Evolutionary conservation across 768 basidiomycete species (phyloP).

Genomic region (Agaricus subrufescens): DNA sequence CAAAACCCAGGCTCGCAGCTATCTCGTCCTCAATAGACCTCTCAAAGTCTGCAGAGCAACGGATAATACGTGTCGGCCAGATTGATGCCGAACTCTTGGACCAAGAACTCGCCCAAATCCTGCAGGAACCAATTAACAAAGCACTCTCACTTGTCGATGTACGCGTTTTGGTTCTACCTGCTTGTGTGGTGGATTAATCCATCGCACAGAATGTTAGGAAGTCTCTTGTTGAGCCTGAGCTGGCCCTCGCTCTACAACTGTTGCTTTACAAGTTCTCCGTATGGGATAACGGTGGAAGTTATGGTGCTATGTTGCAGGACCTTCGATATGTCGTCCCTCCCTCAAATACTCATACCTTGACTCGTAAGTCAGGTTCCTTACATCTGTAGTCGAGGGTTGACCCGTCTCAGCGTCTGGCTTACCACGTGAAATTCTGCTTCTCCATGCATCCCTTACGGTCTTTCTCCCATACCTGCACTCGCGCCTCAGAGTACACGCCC

Average conservation of each 20-base stretch:
- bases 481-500: constrained; percentile 67
- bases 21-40: constrained; percentile 38
- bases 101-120: constrained; percentile 75
- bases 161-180: constrained; percentile 19
- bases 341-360: constrained; percentile 16
- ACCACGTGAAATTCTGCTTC: constrained; percentile 51
- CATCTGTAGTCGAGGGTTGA: constrained; percentile 9
- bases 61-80: constrained; percentile 81
- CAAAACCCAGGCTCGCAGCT: constrained; percentile 47
- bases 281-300: constrained; percentile 76
- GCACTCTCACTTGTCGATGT: constrained; percentile 69
- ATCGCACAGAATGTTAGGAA: constrained; percentile 48
- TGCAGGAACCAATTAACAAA: constrained; percentile 77
- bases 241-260: constrained; percentile 64
- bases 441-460: constrained; percentile 72
- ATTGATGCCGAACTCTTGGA: constrained; percentile 91
- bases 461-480: constrained; percentile 75
- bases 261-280: constrained; percentile 78
- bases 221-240: constrained; percentile 68
- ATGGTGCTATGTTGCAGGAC: constrained; percentile 81
- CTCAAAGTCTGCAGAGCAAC: constrained; percentile 26
- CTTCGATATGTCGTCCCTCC: constrained; percentile 49
- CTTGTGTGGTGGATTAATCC: background rate
- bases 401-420: constrained; percentile 53
- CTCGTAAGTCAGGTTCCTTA: constrained; percentile 30